These are phyloP conservation scores for Acanthamoeba lugdunensis DNA, from an alignment of 208 protist species.

Conservation along the genomic window DNA sequence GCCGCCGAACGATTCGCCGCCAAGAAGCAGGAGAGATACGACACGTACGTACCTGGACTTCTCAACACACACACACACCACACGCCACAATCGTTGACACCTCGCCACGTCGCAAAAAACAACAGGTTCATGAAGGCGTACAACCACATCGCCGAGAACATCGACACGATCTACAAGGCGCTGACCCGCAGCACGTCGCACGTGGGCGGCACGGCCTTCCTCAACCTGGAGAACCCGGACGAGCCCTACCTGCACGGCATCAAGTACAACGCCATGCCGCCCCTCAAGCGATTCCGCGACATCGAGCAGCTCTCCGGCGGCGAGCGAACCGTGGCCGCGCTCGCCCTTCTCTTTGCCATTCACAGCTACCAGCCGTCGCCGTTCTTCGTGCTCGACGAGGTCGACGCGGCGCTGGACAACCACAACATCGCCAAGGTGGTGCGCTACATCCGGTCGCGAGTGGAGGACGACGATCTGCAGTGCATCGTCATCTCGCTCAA, in stretches of 20 bases:
- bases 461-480: constrained; percentile 88
- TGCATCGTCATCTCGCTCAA: constrained; percentile 98
- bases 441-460: constrained; percentile 90
- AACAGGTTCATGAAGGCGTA: constrained; percentile 93
- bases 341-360: constrained; percentile 98
- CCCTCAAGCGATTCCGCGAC: constrained; percentile 95
- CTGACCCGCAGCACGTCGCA: constrained; percentile 91
- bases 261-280: constrained; percentile 96
- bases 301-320: constrained; percentile 98
- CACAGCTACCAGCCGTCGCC: constrained; percentile 94
- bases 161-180: constrained; percentile 95
- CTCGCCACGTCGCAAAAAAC: neutral
- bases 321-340: constrained; percentile 97
- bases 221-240: constrained; percentile 94
- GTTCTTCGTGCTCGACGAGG: constrained; percentile 98
- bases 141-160: constrained; percentile 90
- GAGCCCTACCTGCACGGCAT: constrained; percentile 96
- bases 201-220: constrained; percentile 93
- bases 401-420: constrained; percentile 97
- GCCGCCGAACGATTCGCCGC: constrained; percentile 89
- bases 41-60: neutral
- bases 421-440: constrained; percentile 96
- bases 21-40: constrained; percentile 90
- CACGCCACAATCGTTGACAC: no score
- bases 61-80: neutral